Conservation (phyloP, 495 filamentous ascomycete species). For the Podospora appendiculata region DNA sequence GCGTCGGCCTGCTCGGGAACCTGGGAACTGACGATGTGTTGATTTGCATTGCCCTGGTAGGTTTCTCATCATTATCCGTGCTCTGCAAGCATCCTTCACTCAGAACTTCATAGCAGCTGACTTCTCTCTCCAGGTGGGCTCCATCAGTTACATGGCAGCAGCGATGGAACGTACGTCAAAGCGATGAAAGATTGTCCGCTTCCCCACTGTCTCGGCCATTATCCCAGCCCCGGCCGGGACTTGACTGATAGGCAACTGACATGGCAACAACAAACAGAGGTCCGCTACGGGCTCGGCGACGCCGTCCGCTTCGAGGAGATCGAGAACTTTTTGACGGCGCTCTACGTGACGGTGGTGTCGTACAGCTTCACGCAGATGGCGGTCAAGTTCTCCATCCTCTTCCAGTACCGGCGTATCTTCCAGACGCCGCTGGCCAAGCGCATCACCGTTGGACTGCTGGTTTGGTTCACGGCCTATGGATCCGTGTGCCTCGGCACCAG, state of each 20-base stretch:
- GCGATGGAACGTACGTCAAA: neutral
- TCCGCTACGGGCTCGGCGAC: neutral
- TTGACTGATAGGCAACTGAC: neutral
- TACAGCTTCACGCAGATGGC: constrained; percentile 10
- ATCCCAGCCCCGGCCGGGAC: too few relatives aligned
- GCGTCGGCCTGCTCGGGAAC: constrained; percentile 1
- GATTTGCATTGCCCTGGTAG: constrained; percentile 1
- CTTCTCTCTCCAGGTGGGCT: neutral
- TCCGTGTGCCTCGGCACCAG: neutral
- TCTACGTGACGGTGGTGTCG: constrained; percentile 8
- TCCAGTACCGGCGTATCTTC: constrained; percentile 19
- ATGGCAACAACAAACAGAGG: neutral
- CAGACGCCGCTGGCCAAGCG: neutral
- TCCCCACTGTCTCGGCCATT: too few relatives aligned
- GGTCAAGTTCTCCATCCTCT: constrained; percentile 14
- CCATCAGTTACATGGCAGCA: neutral
- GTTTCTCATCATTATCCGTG: neutral
- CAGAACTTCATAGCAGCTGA: neutral
- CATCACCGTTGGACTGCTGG: constrained; percentile 1
- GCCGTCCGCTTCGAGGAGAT: constrained; percentile 2
- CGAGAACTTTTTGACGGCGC: constrained; percentile 25
- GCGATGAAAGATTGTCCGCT: too few relatives aligned
- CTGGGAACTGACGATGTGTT: constrained; percentile 7
- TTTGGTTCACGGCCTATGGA: constrained; percentile 12
- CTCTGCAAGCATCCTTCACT: neutral